Percentiles rank a stretch among this genome's conserved stretches.
These are phyloP conservation scores for Bipolaris cookei DNA, from an alignment of 2,329 filamentous ascomycete genomes.

Conservation along the genomic window DNA sequence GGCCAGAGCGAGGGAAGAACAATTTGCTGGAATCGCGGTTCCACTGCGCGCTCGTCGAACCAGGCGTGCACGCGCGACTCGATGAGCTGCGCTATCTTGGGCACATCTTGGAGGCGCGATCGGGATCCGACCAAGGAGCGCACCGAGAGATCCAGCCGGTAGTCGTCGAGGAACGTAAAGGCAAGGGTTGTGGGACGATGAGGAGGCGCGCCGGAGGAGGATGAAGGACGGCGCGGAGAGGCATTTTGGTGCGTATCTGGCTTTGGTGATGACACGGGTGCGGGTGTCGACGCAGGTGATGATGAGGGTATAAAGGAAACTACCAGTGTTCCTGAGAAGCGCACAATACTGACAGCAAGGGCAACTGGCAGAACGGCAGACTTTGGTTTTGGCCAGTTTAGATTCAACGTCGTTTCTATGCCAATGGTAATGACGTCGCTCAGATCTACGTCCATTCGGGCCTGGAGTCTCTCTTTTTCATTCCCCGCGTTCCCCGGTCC, in stretches of 20 bases:
- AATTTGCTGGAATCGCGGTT: constrained; percentile 86
- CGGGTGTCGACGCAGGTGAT: constrained; percentile 30
- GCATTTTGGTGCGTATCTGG: constrained; percentile 32
- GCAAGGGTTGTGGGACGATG: constrained; percentile 79
- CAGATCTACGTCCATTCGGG: constrained; percentile 94
- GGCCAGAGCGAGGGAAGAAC: constrained; percentile 84
- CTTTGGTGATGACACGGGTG: constrained; percentile 52
- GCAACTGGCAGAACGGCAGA: constrained; percentile 92
- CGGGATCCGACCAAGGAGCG: constrained; percentile 79
- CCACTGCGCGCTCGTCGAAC: constrained; percentile 87
- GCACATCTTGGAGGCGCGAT: constrained; percentile 82
- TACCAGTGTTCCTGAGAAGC: constrained; percentile 93
- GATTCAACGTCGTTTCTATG: constrained; percentile 88
- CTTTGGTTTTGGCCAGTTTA: constrained; percentile 92
- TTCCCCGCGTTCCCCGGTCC: constrained; percentile 55
- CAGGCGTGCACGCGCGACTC: constrained; percentile 80
- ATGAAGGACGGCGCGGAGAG: constrained; percentile 54
- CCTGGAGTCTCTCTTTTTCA: constrained; percentile 81
- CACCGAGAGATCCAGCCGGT: constrained; percentile 81
- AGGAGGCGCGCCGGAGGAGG: constrained; percentile 29
- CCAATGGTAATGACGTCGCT: constrained; percentile 95
- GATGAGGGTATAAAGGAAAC: constrained; percentile 85
- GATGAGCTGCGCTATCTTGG: constrained; percentile 85
- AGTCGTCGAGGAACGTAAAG: constrained; percentile 92
- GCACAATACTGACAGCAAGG: constrained; percentile 85